Evolutionary conservation across 495 filamentous ascomycete species (phyloP).

Genomic region (Bathelium albidoporum): DNA sequence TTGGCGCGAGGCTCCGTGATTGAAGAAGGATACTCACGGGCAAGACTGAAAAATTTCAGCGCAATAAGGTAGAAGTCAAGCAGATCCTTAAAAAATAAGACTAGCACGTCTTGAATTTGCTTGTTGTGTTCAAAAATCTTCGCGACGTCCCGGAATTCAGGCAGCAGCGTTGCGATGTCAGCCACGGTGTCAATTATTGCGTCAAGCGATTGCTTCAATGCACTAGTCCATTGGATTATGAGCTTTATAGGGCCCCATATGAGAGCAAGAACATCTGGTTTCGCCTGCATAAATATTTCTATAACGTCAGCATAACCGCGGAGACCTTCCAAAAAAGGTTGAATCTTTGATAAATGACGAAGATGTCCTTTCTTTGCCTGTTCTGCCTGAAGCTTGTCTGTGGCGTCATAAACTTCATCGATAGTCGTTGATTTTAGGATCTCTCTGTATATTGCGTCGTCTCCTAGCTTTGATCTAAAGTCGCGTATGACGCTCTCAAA

Average conservation of each 20-base stretch:
- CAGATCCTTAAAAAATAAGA: constrained; percentile 29
- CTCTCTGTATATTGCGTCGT: constrained; percentile 17
- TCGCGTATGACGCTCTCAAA: constrained; percentile 18
- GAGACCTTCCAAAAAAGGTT: constrained; percentile 25
- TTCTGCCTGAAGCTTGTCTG: constrained; percentile 25
- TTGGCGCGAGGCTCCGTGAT: background rate
- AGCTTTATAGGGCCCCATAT: too few species aligned
- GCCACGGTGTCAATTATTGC: background rate
- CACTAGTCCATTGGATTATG: too few species aligned
- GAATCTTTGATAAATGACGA: constrained; percentile 23
- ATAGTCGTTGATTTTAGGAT: constrained; percentile 17
- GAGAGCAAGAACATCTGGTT: constrained; percentile 26
- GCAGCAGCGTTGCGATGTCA: background rate
- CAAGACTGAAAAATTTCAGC: constrained; percentile 25
- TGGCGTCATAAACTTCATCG: constrained; percentile 24
- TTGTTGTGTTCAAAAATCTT: constrained; percentile 14
- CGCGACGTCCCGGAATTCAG: background rate
- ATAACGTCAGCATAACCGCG: constrained; percentile 20
- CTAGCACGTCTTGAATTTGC: constrained; percentile 19
- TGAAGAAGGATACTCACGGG: constrained; percentile 2
- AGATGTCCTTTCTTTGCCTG: constrained; percentile 16
- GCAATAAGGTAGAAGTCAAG: constrained; percentile 25
- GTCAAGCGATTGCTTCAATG: background rate
- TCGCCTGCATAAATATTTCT: constrained; percentile 27
- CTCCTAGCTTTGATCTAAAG: constrained; percentile 16